Evolutionary conservation across 228 moss, liverwort and hornwort genomes (phyloP), one percentile per base, ranked within the genome.

Genomic region (Sphagnum fallax): DNA sequence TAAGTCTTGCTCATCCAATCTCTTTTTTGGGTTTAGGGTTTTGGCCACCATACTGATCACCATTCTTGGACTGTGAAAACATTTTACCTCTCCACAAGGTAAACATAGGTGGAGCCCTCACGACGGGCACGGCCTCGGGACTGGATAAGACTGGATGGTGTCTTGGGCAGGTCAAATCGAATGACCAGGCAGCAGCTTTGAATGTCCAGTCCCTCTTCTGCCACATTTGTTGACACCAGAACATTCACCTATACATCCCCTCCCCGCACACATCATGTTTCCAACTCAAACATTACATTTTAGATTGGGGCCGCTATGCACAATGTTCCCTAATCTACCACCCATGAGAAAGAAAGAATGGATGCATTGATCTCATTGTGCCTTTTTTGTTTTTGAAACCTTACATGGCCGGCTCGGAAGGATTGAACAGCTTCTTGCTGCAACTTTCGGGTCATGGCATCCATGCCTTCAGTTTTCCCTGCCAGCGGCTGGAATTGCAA

Each of bases 121-220:
- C 89, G 85, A 67, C 98, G 94, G 82, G 94, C 98, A 77, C 98
- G 98, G 50, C 98, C 98, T 74, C 98, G 79, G 64, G 98, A 98
- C 65, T 98, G 98, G 63, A 98, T 94, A 49, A 82, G 82, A 76
- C 98, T 98, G 68, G 86, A 85, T 67, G 81, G 81, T 16, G 90
- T 92, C 66, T 98, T 98, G 1, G 98, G 98, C 69, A 85, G 76
- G 74, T 98, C 90, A 74, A 94, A 98, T 65, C 98, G 90, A 73
- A 98, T 82, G 66, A 98, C 98, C 76, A 90, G 83, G 73, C 76
- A 88, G 71, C 98, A 98, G 78, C 87, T 91, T 73, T 90, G 94
- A 72, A 98, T 90, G 70, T 98, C 92, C 48, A 98, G 94, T 68
- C 98, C 98, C 83, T 98, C 98, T 84, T 98, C 98, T 62, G 94